A percentile compares a stretch with the other conserved stretches of the same genome.
Conservation (phyloP, 2,329 filamentous ascomycete genomes). For the Pseudogymnoascus destructans region DNA sequence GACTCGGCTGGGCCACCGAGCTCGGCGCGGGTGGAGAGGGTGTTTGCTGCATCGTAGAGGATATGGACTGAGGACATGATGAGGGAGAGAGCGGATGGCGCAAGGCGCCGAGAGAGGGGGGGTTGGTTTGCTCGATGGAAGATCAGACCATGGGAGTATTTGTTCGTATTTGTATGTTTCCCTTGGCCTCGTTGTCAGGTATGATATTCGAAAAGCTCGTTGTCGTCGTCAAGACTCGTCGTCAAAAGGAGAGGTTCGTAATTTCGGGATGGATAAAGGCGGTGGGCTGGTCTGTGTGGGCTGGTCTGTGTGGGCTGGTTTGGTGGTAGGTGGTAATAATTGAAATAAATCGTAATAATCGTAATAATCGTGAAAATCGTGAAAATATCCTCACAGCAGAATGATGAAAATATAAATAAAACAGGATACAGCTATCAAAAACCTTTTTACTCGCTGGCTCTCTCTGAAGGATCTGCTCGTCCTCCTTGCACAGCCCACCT, state of each 20-base stretch:
- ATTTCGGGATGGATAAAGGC: neutral
- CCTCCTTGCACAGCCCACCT: neutral
- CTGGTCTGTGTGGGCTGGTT: no score
- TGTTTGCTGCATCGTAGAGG: neutral
- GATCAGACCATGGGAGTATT: neutral
- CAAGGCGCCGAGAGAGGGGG: neutral
- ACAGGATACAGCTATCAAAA: neutral
- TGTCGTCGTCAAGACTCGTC: neutral
- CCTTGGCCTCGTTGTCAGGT: neutral
- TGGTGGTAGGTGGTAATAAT: neutral
- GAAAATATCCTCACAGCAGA: neutral
- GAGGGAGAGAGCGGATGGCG: neutral
- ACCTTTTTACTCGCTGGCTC: neutral
- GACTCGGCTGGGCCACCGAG: conserved; percentile 6
- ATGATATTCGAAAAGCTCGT: neutral
- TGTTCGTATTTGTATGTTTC: neutral
- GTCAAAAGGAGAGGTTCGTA: neutral
- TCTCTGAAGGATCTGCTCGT: neutral
- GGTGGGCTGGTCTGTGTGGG: neutral
- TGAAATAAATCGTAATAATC: neutral
- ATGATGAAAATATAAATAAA: neutral
- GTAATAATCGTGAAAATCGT: neutral
- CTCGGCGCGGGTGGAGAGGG: neutral
- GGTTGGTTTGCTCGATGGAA: neutral
- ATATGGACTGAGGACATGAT: neutral